A percentile compares a stretch with the other conserved stretches of the same genome.
phyloP scores from a whole-genome alignment of 2,329 filamentous ascomycete genomes.

The Exserohilum rostratum region DNA sequence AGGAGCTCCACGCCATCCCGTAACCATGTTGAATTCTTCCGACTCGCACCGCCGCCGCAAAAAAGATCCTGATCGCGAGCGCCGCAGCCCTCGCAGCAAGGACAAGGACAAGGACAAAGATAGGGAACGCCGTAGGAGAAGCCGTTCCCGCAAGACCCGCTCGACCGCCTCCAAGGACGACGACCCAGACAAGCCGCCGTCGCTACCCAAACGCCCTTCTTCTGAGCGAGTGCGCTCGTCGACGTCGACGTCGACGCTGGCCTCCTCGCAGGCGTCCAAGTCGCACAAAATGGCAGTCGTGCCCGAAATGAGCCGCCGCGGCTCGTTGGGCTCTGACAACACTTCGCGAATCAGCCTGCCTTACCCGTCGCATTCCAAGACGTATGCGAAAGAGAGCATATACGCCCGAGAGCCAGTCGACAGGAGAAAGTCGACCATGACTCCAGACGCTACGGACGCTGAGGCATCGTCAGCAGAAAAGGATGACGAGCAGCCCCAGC shows the following conservation, averaged over 20 bases:
- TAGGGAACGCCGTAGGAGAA: conserved; percentile 35
- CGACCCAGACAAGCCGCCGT: conserved; percentile 24
- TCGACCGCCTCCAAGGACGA: conserved; percentile 39
- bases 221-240: conserved; percentile 36
- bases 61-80: conserved; percentile 40
- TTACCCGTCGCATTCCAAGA: conserved; percentile 86
- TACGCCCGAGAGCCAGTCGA: conserved; percentile 58
- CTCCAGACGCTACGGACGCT: conserved; percentile 53
- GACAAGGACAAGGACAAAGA: conserved; percentile 21
- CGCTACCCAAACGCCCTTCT: conserved; percentile 28
- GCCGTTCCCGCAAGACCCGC: conserved; percentile 37
- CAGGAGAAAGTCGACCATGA: conserved; percentile 40
- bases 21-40: conserved; percentile 40
- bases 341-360: conserved; percentile 58
- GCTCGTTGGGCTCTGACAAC: conserved; percentile 42
- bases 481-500: conserved; percentile 17
- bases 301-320: conserved; percentile 56
- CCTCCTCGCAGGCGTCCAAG: conserved; percentile 30
- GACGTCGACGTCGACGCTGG: conserved; percentile 24
- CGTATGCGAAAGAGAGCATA: conserved; percentile 86
- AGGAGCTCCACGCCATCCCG: conserved; percentile 23
- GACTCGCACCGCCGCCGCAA: conserved; percentile 47
- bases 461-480: conserved; percentile 39
- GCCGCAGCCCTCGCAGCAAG: conserved; percentile 8
- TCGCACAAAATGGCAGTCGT: conserved; percentile 49